Evolutionary conservation across 2,329 filamentous ascomycete genomes (phyloP).

Genomic region (Plenodomus biglobosus): DNA sequence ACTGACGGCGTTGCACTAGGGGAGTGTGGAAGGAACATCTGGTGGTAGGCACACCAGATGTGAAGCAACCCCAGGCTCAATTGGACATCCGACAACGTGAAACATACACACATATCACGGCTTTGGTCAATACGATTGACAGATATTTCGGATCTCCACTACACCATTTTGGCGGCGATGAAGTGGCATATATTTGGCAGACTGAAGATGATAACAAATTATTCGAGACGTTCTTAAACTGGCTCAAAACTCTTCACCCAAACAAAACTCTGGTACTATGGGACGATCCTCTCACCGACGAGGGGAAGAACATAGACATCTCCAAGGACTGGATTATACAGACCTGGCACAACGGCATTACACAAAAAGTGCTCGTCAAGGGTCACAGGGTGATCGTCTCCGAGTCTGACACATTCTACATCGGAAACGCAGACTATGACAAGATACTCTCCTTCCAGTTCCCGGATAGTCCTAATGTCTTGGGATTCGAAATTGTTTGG

Average conservation of each 20-base stretch:
- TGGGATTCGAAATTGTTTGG: constrained; percentile 1
- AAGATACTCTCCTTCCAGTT: neutral
- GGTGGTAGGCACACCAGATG: too few relatives aligned
- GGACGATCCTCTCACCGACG: constrained; percentile 1
- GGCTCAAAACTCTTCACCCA: neutral
- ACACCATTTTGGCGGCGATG: constrained; percentile 1
- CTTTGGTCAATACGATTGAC: neutral
- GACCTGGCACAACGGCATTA: neutral
- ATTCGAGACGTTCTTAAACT: neutral
- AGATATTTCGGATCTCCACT: neutral
- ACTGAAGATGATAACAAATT: constrained; percentile 1
- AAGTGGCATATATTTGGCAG: constrained; percentile 1
- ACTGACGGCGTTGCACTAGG: too few relatives aligned
- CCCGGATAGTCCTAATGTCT: neutral
- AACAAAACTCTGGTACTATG: neutral
- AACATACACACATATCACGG: neutral
- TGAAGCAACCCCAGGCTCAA: too few relatives aligned
- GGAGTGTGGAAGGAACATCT: too few relatives aligned
- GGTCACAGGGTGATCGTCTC: neutral
- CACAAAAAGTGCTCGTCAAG: neutral
- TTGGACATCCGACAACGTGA: too few relatives aligned
- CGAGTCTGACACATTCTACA: constrained; percentile 1
- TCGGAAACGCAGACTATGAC: neutral
- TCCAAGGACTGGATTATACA: constrained; percentile 1
- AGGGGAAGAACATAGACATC: neutral